These are phyloP conservation scores for Beauveria sp. DNA, from an alignment of 2,329 filamentous ascomycete species.

Conservation along the genomic window DNA sequence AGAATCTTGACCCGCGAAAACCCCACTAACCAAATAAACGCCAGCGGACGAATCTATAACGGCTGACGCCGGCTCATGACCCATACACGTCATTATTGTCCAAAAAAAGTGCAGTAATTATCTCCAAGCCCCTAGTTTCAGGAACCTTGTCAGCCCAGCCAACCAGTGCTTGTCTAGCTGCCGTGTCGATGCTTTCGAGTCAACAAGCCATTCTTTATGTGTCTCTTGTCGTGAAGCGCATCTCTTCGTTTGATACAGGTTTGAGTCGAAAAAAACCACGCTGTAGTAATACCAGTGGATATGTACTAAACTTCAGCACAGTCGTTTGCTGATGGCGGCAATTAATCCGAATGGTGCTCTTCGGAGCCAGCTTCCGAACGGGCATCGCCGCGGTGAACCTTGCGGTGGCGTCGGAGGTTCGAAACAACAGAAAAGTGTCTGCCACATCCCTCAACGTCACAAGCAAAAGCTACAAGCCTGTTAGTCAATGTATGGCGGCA, in stretches of 20 bases:
- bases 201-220: slow-evolving; percentile 4
- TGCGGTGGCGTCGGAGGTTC: slow-evolving; percentile 87
- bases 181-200: neutral
- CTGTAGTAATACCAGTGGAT: neutral
- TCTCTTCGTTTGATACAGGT: neutral
- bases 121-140: neutral
- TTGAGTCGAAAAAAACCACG: neutral
- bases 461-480: slow-evolving; percentile 66
- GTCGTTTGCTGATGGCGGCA: neutral
- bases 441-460: slow-evolving; percentile 89
- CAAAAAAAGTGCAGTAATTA: neutral
- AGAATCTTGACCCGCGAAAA: neutral
- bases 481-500: neutral
- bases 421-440: slow-evolving; percentile 96
- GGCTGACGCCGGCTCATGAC: neutral
- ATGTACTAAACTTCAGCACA: neutral
- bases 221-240: slow-evolving; percentile 4
- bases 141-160: neutral
- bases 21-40: slow-evolving; percentile 3
- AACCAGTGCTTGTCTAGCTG: neutral
- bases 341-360: slow-evolving; percentile 52
- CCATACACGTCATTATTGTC: neutral
- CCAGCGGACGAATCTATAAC: slow-evolving; percentile 4
- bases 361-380: slow-evolving; percentile 57
- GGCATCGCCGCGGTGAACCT: slow-evolving; percentile 74